Evolutionary conservation across 768 basidiomycete species (phyloP).

Genomic region (Amanita polypyramis): DNA sequence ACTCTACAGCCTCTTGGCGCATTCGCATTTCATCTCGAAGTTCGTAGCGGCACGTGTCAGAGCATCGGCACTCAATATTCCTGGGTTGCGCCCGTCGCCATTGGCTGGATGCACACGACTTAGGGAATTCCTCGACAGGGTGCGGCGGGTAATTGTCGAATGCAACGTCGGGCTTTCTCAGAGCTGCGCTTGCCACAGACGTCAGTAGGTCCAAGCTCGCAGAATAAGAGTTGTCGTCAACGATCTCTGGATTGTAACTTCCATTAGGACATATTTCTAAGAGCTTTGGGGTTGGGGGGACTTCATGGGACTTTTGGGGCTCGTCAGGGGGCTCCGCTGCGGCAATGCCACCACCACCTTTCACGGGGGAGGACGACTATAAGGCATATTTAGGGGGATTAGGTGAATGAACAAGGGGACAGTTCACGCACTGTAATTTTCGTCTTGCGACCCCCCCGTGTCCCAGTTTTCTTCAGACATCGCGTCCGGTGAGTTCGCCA

Average conservation of each 20-base stretch:
- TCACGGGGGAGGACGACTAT: background rate
- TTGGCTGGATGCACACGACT: slow-evolving; percentile 11
- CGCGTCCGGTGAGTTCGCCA: slow-evolving; percentile 56
- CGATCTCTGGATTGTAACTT: background rate
- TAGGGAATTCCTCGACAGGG: slow-evolving; percentile 8
- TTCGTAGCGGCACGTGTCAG: background rate
- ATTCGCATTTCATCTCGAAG: slow-evolving; percentile 3
- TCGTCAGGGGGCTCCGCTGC: background rate
- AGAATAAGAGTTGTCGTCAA: background rate
- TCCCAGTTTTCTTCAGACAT: slow-evolving; percentile 33
- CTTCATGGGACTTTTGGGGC: background rate
- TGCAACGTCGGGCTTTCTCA: background rate
- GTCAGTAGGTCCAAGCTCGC: slow-evolving; percentile 3
- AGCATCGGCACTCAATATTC: slow-evolving; percentile 14
- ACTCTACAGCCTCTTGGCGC: slow-evolving; percentile 5
- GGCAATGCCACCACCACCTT: background rate
- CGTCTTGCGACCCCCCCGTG: slow-evolving; percentile 13
- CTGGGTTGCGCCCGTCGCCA: slow-evolving; percentile 37
- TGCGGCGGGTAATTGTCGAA: slow-evolving; percentile 14
- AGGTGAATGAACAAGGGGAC: slow-evolving; percentile 18
- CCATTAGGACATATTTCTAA: background rate
- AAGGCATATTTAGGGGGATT: background rate
- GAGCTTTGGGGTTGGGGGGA: background rate
- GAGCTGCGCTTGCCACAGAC: slow-evolving; percentile 4
- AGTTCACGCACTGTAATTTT: slow-evolving; percentile 12